Conservation (phyloP, 2,329 filamentous ascomycete species). For the Sarocladiaceae sp. region DNA sequence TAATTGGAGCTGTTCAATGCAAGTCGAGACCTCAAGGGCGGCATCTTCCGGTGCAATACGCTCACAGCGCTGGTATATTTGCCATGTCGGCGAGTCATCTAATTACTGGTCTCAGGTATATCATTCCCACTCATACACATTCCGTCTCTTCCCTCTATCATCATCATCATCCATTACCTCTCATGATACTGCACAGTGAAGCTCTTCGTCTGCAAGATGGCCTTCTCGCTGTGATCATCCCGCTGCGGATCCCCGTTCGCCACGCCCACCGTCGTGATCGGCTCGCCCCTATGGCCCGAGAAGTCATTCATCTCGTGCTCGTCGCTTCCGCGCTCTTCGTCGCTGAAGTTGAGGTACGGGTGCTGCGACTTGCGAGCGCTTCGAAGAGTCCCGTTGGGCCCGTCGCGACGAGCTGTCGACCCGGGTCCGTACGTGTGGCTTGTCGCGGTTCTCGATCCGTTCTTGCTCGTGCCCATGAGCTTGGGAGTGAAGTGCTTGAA, state of each 20-base stretch:
- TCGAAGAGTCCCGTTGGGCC: neutral
- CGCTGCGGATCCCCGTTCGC: constrained; percentile 8
- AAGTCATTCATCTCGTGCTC: constrained; percentile 12
- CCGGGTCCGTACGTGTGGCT: neutral
- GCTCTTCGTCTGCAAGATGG: constrained; percentile 19
- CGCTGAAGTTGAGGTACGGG: constrained; percentile 13
- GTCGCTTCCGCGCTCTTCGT: constrained; percentile 9
- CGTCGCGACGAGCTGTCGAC: constrained; percentile 8
- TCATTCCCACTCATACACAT: no score
- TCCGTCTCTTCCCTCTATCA: neutral
- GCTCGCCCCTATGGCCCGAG: constrained; percentile 7
- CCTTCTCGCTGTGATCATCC: constrained; percentile 19
- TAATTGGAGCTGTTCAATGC: no score
- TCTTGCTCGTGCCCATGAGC: constrained; percentile 14
- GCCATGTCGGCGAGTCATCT: no score
- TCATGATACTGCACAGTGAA: constrained; percentile 15
- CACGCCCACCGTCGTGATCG: constrained; percentile 11
- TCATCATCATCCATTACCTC: neutral
- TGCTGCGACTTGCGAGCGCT: constrained; percentile 12
- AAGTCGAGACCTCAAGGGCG: no score
- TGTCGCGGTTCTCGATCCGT: constrained; percentile 3
- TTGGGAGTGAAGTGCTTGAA: constrained; percentile 25
- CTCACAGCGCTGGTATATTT: no score
- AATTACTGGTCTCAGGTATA: no score
- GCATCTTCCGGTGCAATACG: no score